Evolutionary conservation across 2,329 filamentous ascomycete genomes (phyloP).

Genomic region (Epicoccum nigrum): DNA sequence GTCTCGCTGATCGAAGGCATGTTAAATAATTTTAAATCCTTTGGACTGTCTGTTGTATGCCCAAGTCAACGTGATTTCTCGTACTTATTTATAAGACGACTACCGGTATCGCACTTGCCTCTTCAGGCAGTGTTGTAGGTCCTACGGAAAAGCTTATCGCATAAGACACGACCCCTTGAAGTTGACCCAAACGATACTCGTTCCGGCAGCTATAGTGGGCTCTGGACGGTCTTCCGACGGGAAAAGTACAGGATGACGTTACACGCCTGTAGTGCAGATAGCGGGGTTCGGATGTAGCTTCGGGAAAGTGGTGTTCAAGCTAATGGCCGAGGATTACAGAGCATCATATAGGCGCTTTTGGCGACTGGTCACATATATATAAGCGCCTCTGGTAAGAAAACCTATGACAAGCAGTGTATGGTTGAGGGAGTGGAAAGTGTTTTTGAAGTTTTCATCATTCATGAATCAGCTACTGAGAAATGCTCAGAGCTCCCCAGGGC

Average conservation of each 20-base stretch:
- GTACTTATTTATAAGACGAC: not conserved
- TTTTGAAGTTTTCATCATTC: constrained; percentile 42
- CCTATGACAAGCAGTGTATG: no score
- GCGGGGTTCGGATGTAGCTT: constrained; percentile 6
- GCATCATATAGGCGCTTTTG: no score
- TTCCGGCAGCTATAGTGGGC: constrained; percentile 8
- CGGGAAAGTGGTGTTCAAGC: not conserved
- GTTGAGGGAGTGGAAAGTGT: no score
- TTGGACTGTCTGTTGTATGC: not conserved
- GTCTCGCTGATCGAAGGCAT: constrained; percentile 41
- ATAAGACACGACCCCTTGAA: not conserved
- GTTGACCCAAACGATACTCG: not conserved
- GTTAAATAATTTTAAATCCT: not conserved
- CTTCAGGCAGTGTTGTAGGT: not conserved
- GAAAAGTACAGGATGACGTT: constrained; percentile 29
- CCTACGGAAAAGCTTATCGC: constrained; percentile 18
- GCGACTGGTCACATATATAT: no score
- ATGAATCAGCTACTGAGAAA: constrained; percentile 31
- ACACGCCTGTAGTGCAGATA: not conserved
- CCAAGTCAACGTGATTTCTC: not conserved
- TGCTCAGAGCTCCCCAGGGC: constrained; percentile 33
- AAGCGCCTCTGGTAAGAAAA: no score
- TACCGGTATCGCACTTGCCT: not conserved
- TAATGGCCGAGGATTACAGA: no score
- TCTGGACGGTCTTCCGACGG: constrained; percentile 25